Conservation (phyloP, 2,329 filamentous ascomycete species). For the Elsinoe arachidis region DNA sequence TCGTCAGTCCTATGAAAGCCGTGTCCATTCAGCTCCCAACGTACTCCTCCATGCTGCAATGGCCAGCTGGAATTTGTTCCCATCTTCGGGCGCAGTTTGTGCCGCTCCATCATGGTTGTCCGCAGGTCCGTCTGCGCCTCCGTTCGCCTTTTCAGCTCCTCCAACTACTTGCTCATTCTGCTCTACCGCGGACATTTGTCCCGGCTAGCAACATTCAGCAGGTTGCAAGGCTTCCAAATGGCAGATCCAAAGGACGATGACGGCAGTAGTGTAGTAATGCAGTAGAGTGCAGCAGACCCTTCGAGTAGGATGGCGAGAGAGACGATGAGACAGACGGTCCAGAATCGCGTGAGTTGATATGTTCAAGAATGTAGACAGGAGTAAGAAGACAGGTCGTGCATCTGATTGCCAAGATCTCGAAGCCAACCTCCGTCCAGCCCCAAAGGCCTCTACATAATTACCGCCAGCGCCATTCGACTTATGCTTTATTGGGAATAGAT, state of each 20-base stretch:
- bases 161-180: slow-evolving; percentile 11
- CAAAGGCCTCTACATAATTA: neutral
- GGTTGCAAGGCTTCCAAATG: neutral
- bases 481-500: no score
- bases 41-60: slow-evolving; percentile 94
- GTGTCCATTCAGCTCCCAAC: slow-evolving; percentile 17
- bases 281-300: no score
- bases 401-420: slow-evolving; percentile 7
- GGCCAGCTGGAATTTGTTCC: slow-evolving; percentile 93
- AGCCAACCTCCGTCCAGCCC: neutral
- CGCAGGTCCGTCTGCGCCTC: neutral
- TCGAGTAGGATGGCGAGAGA: no score
- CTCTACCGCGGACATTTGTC: slow-evolving; percentile 15
- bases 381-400: slow-evolving; percentile 1
- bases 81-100: slow-evolving; percentile 38
- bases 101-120: neutral
- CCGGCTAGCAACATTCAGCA: neutral
- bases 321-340: neutral
- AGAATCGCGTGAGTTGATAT: neutral
- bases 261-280: no score
- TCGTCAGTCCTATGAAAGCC: slow-evolving; percentile 18
- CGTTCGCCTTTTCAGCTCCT: slow-evolving; percentile 1
- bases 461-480: neutral
- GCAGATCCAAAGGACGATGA: no score
- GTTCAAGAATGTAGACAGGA: neutral